phyloP scores from a whole-genome alignment of 805 yeast genomes.

The Wickerhamiella azymoides region DNA sequence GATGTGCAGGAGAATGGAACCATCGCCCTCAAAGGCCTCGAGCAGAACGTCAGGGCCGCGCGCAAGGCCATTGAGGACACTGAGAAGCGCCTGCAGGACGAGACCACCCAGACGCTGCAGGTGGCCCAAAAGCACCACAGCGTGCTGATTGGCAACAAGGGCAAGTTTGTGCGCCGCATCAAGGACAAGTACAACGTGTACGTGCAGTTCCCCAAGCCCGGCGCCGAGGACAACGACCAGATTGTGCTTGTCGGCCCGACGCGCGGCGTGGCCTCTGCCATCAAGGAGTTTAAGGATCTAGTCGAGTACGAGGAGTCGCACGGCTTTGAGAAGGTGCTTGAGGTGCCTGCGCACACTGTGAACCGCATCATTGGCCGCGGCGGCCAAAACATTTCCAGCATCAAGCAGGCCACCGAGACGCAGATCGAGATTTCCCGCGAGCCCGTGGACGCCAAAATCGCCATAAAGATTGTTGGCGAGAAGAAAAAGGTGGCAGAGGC shows the following conservation, averaged over 20 bases:
- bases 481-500: conserved; percentile 64
- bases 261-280: conserved; percentile 44
- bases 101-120: conserved; percentile 44
- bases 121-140: conserved; percentile 72
- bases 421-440: conserved; percentile 27
- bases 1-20: conserved; percentile 52
- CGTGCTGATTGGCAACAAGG: conserved; percentile 69
- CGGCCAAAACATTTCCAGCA: conserved; percentile 72
- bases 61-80: conserved; percentile 41
- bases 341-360: conserved; percentile 60
- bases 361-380: conserved; percentile 79
- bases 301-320: conserved; percentile 78
- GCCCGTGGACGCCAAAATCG: conserved; percentile 27
- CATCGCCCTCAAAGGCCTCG: conserved; percentile 60
- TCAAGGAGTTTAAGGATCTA: conserved; percentile 45
- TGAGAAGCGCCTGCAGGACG: conserved; percentile 73
- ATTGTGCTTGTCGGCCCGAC: conserved; percentile 52
- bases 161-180: conserved; percentile 67
- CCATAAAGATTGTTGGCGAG: conserved; percentile 65
- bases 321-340: conserved; percentile 50
- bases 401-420: conserved; percentile 51
- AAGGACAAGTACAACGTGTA: conserved; percentile 76
- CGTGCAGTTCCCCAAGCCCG: conserved; percentile 50
- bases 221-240: conserved; percentile 10
- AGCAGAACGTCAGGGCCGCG: conserved; percentile 64